Evolutionary conservation across 2,329 filamentous ascomycete genomes (phyloP).

Genomic region (Canariomyces notabilis): DNA sequence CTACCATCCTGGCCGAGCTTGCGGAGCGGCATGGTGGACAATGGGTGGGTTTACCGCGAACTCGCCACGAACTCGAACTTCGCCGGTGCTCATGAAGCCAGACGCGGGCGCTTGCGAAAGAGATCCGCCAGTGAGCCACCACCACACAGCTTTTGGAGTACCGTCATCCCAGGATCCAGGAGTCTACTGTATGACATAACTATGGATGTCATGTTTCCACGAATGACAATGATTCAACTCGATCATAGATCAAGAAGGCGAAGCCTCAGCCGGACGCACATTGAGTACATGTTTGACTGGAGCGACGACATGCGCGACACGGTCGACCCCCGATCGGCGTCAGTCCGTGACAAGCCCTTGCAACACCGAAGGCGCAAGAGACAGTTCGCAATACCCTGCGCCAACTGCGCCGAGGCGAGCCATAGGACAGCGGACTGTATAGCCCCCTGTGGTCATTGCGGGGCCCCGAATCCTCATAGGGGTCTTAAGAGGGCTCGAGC

Average conservation of each 20-base stretch:
- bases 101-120: neutral
- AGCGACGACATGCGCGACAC: neutral
- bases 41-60: neutral
- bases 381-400: conserved; percentile 20
- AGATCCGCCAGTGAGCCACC: conserved; percentile 15
- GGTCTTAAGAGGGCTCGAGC: neutral
- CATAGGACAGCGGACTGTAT: conserved; percentile 28
- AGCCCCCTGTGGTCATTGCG: conserved; percentile 33
- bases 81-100: too few relatives aligned
- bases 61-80: neutral
- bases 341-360: neutral
- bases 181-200: conserved; percentile 22
- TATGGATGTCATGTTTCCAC: conserved; percentile 35
- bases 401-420: conserved; percentile 28
- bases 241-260: conserved; percentile 31
- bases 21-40: neutral
- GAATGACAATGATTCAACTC: conserved; percentile 27
- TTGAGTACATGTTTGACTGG: conserved; percentile 34
- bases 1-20: conserved; percentile 1
- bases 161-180: conserved; percentile 4
- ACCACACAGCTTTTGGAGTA: conserved; percentile 20
- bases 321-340: neutral
- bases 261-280: conserved; percentile 34
- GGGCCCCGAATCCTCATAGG: conserved; percentile 18
- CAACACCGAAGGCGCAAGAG: neutral